Base-by-base conservation (phyloP, 2,329 filamentous ascomycete genomes). In the Talaromyces sp. region DNA sequence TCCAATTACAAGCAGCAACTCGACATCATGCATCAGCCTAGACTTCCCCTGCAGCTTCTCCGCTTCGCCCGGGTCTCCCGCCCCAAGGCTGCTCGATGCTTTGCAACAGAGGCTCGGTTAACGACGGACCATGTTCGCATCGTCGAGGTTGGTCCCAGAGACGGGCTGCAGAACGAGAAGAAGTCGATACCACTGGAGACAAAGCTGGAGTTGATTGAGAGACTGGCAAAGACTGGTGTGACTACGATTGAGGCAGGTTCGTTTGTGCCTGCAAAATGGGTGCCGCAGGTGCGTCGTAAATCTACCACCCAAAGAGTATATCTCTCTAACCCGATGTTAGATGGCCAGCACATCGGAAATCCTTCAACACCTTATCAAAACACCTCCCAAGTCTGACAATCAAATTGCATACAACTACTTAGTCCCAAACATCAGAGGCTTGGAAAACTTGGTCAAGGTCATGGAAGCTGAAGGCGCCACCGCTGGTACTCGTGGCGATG, bases 331-430 rank as follows among this genome's bases (percentile, higher is more conserved):
- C 43, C 56, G 26, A 53, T 59, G 32, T 27, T 61, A 87, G 84
- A 88, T 88, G 85, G 85, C 83, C 14, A 86, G 84, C 61, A 87
- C 85, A 9, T 79, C 83, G 51, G 79, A 85, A 60, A 85, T 88
- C 24, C 80, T 87, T 32, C 76, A 84, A 58, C 75, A 81, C 53
- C 72, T 86, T 32, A 74, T 86, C 57, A 70, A 75, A 56, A 72
- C 73, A 7, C 79, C 83, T 7, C 83, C 83, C 2, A 67, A 74
- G 57, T 79, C 83, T 3, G 68, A 78, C 14, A 70, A 78, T 56
- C 76, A 80, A 3, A 81, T 88, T 56, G 83, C 82, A 54, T 88
- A 87, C 71, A 86, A 88, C 72, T 88, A 85, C 75, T 82, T 88
- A 5, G 80, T 87, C 1, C 85, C 85, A 0, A 88, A 88, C 63